Percentiles rank a stretch among this genome's conserved stretches.
Evolutionary conservation across 2,329 filamentous ascomycete species (phyloP).

Genomic region (Karstenula rhodostoma): DNA sequence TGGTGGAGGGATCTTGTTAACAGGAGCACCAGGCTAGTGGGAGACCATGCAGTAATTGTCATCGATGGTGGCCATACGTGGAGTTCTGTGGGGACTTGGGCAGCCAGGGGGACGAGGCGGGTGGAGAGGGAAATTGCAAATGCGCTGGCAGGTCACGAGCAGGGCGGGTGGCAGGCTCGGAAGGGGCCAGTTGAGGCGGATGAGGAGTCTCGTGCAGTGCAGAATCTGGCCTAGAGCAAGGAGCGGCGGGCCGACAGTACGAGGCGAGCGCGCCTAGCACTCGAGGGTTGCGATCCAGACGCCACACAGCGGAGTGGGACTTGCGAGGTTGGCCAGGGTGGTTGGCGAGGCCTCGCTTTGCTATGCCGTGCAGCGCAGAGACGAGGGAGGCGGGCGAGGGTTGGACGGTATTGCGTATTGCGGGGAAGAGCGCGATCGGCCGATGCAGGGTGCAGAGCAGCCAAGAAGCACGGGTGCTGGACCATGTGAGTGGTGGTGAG

Average conservation of each 20-base stretch:
- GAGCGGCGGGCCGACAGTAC: constrained; percentile 36
- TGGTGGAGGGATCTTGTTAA: constrained; percentile 15
- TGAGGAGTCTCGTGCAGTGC: constrained; percentile 44
- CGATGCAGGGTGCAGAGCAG: constrained; percentile 12
- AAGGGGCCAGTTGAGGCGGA: constrained; percentile 31
- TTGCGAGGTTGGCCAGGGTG: constrained; percentile 3
- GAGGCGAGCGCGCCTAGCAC: constrained; percentile 19
- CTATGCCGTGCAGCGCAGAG: constrained; percentile 24
- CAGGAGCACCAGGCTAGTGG: constrained; percentile 39
- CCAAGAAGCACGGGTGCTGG: neutral
- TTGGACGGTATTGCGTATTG: constrained; percentile 15
- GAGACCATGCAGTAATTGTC: constrained; percentile 30
- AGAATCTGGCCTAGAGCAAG: constrained; percentile 34
- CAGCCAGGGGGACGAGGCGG: constrained; percentile 9
- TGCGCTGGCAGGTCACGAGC: constrained; percentile 32
- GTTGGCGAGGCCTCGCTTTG: constrained; percentile 30
- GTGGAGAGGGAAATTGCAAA: constrained; percentile 15
- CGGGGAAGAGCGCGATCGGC: constrained; percentile 17
- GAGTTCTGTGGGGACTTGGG: constrained; percentile 11
- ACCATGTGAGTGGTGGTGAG: neutral
- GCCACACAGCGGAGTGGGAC: neutral
- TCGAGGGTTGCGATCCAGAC: constrained; percentile 17
- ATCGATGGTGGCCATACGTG: constrained; percentile 25
- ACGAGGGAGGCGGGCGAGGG: constrained; percentile 18
- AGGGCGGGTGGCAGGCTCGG: constrained; percentile 30